A percentile compares a stretch with the other conserved stretches of the same genome.
Evolutionary conservation across 257 asterid genomes (phyloP).

Genomic region (Vinca minor): DNA sequence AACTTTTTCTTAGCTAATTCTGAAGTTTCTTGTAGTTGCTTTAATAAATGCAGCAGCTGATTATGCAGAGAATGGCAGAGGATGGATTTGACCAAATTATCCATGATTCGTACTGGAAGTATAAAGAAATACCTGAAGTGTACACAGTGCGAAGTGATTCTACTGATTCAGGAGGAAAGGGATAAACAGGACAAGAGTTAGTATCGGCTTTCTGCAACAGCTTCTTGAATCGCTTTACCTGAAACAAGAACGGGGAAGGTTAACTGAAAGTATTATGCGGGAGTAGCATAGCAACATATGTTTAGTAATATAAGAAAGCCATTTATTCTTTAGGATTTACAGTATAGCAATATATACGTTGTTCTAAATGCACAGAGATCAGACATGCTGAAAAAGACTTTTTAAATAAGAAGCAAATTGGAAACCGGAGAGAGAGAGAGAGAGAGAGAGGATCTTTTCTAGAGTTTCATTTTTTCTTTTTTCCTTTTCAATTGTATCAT

Average conservation of each 20-base stretch:
- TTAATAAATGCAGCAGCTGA: not conserved
- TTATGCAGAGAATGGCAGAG: not conserved
- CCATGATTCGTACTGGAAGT: not conserved
- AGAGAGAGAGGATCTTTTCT: not conserved
- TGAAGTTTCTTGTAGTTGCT: not conserved
- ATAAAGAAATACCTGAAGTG: slow-evolving; percentile 35
- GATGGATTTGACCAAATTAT: not conserved
- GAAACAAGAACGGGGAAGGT: slow-evolving; percentile 19
- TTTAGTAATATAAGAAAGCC: not conserved
- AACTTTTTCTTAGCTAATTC: not conserved
- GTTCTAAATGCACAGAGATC: not conserved
- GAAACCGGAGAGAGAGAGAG: not conserved
- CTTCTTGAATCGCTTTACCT: slow-evolving; percentile 57
- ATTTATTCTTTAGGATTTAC: not conserved
- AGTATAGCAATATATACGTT: not conserved
- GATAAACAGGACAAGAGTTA: slow-evolving; percentile 50
- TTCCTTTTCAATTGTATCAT: not conserved
- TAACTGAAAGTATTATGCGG: slow-evolving; percentile 2
- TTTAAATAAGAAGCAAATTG: not conserved
- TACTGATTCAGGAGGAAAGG: slow-evolving; percentile 49
- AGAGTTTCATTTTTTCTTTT: not conserved
- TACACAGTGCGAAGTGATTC: slow-evolving; percentile 47
- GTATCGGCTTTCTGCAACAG: slow-evolving; percentile 57
- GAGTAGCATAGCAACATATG: not conserved
- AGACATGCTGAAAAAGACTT: not conserved